Base-by-base conservation (phyloP, 805 yeast species). In the Wickerhamomyces sydowiorum region DNA sequence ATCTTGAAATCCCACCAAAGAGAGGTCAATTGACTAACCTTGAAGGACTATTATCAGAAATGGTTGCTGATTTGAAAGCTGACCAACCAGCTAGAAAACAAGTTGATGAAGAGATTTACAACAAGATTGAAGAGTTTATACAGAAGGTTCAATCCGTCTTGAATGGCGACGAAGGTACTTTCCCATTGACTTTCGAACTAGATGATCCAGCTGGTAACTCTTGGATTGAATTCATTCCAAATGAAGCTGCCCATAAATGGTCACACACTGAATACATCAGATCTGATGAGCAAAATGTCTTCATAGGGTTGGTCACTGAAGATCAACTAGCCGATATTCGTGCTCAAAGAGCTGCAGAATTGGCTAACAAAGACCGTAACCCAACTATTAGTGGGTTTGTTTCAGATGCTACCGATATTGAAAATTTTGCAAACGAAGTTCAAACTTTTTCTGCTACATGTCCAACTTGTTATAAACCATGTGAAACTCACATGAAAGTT, bases 151-250 rank as follows among this genome's bases (percentile, higher is more conserved):
- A 70, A 50, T 64, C 72, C 6, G 76, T 73, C 41, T 67, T 87
- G 21, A 71, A 73, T n/a, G 91, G 88, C 43, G 80, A 82, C 45
- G 76, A 75, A 40, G 77, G 76, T 25, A 73, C 77, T 17, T 63
- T 86, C 40, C 98, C 98, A 2, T 57, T 91, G 47, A 85, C 95
- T 0, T 74, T 91, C 38, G 70, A 74, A 20, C 67, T 88, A 10
- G 96, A 90, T 62, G 99, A 93, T 63, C 97, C 99, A 23, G 77
- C 96, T 1, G 99, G 99, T 14, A 93, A 93, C 68, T 91, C 98
- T 5, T 93, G 97, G 96, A 80, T 93, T 41, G 96, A 87, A 59
- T 87, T 74, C 61, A 64, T 76, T 45, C 96, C 96, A 17, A 90
- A 86, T 45, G 96, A 88, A 60, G 74, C 95, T 5, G 70, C 84